Evolutionary conservation across 164 flowering plant genomes (phyloP).

Genomic region (Berberis vulgaris): DNA sequence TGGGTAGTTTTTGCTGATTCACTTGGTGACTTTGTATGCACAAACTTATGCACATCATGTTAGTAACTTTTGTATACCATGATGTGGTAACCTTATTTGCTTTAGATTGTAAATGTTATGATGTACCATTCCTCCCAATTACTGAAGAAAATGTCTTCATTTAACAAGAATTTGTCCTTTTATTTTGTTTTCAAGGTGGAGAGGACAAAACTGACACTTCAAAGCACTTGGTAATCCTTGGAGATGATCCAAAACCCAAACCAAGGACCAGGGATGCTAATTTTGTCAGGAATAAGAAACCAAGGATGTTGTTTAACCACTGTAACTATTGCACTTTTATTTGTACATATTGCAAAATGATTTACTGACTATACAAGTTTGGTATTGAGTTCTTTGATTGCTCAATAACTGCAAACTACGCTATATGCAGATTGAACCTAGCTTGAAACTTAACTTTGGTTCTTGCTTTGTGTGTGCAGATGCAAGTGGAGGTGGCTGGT

Average conservation of each 20-base stretch:
- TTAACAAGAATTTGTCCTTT: background rate
- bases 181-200: constrained; percentile 17
- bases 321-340: constrained; percentile 39
- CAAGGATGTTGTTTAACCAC: constrained; percentile 44
- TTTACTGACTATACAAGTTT: too few relatives aligned
- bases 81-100: too few relatives aligned
- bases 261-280: constrained; percentile 10
- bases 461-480: constrained; percentile 30
- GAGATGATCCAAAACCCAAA: constrained; percentile 53
- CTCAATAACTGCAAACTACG: background rate
- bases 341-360: background rate
- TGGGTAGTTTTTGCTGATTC: too few relatives aligned
- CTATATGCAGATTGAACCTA: background rate
- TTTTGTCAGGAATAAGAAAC: constrained; percentile 23
- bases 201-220: constrained; percentile 13
- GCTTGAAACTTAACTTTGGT: background rate
- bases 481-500: constrained; percentile 90
- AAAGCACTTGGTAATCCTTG: constrained; percentile 46
- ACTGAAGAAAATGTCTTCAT: too few relatives aligned
- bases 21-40: too few relatives aligned
- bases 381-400: too few relatives aligned
- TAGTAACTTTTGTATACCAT: too few relatives aligned
- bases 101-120: too few relatives aligned
- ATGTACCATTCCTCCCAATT: too few relatives aligned
- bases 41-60: too few relatives aligned